phyloP scores from a whole-genome alignment of 2,329 filamentous ascomycete species.

The Parastagonospora avenae region DNA sequence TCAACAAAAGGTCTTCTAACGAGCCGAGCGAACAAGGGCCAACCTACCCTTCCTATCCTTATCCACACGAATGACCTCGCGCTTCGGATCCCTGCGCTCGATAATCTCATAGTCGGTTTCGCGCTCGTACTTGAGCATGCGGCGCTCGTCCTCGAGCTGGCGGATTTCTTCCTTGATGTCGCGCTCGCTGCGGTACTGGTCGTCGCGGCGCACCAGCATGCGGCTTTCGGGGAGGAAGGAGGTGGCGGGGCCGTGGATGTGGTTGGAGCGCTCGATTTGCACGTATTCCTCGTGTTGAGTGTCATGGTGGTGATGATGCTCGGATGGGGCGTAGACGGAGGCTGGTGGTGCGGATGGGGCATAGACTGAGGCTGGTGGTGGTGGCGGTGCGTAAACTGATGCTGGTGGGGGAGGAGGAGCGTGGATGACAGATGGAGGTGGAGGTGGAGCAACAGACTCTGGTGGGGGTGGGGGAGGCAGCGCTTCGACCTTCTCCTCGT shows the following conservation, averaged over 20 bases:
- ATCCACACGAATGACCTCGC: constrained; percentile 71
- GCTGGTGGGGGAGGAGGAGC: constrained; percentile 31
- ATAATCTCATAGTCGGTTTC: constrained; percentile 67
- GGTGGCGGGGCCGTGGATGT: constrained; percentile 53
- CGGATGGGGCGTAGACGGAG: constrained; percentile 39
- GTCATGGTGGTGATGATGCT: constrained; percentile 38
- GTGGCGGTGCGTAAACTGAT: constrained; percentile 24
- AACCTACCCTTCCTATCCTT: constrained; percentile 97
- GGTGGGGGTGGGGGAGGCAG: constrained; percentile 16
- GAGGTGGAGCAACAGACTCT: constrained; percentile 10
- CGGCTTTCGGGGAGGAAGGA: constrained; percentile 55
- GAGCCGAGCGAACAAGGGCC: constrained; percentile 79
- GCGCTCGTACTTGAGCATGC: constrained; percentile 62
- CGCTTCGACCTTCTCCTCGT: constrained; percentile 32
- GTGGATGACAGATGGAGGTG: constrained; percentile 18
- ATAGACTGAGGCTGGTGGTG: constrained; percentile 26
- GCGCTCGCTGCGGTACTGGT: constrained; percentile 53
- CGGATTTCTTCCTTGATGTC: constrained; percentile 76
- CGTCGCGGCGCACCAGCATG: constrained; percentile 23
- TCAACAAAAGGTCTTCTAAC: constrained; percentile 48
- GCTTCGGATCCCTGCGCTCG: constrained; percentile 57
- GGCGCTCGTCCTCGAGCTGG: constrained; percentile 69
- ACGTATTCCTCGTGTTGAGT: constrained; percentile 40
- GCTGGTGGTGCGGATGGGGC: constrained; percentile 24
- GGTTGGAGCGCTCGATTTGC: constrained; percentile 54